phyloP scores from a whole-genome alignment of 2,329 filamentous ascomycete species.

The Canariomyces notabilis region DNA sequence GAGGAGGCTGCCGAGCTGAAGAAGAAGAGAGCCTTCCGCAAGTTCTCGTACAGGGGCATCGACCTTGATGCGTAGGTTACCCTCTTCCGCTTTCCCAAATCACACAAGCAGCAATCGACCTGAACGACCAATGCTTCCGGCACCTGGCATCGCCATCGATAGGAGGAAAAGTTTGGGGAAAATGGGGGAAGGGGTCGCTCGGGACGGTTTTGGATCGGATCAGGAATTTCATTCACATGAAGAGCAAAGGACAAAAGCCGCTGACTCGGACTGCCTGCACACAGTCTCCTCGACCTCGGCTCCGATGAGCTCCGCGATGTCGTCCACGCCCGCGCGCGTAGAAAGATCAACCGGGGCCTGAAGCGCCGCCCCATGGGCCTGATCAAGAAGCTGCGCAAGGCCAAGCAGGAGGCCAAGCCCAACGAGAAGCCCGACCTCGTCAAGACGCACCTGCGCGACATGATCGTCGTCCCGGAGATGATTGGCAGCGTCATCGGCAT shows the following conservation, averaged over 20 bases:
- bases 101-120: background rate
- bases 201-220: background rate
- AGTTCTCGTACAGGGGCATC: constrained; percentile 99
- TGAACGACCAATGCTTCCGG: background rate
- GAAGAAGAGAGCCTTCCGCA: constrained; percentile 99
- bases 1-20: constrained; percentile 99
- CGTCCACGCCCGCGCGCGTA: constrained; percentile 96
- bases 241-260: constrained; percentile 5
- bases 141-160: background rate
- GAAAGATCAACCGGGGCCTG: constrained; percentile 98
- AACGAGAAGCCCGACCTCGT: constrained; percentile 99
- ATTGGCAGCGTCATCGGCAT: constrained; percentile 97
- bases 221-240: background rate
- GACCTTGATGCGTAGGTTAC: constrained; percentile 96
- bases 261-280: constrained; percentile 14
- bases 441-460: constrained; percentile 99
- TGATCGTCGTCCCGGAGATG: constrained; percentile 99
- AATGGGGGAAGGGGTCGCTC: background rate
- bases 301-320: constrained; percentile 99
- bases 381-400: constrained; percentile 99
- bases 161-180: constrained; percentile 2
- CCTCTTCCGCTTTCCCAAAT: background rate
- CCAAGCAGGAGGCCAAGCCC: constrained; percentile 97
- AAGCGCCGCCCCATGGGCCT: constrained; percentile 99
- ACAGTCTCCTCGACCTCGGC: constrained; percentile 94